These are phyloP conservation scores for Nigrograna mackinnonii DNA, from an alignment of 2,329 filamentous ascomycete genomes.

Conservation along the genomic window DNA sequence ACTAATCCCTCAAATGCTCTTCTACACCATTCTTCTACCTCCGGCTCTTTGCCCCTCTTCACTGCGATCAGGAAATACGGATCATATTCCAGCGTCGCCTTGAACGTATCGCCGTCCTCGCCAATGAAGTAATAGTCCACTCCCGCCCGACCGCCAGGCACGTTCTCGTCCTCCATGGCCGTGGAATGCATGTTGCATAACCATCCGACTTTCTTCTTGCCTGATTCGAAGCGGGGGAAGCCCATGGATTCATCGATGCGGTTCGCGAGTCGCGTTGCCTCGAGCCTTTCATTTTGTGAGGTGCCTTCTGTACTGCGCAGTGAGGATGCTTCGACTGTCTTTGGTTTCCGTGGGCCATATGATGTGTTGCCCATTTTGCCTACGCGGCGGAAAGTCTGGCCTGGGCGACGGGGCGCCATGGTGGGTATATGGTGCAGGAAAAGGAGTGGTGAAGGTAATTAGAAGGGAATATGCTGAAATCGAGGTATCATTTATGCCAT, in stretches of 20 bases:
- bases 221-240: conserved; percentile 88
- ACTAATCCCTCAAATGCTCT: conserved; percentile 80
- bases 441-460: conserved; percentile 19
- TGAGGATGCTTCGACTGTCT: conserved; percentile 78
- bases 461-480: conserved; percentile 23
- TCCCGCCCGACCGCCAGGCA: conserved; percentile 81
- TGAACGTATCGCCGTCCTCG: conserved; percentile 81
- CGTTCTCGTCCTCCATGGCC: conserved; percentile 79
- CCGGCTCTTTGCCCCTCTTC: conserved; percentile 82
- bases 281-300: conserved; percentile 89
- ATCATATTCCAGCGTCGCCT: conserved; percentile 94
- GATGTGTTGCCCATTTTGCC: conserved; percentile 45
- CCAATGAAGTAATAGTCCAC: conserved; percentile 95
- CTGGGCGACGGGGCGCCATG: conserved; percentile 50
- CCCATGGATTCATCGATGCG: conserved; percentile 94
- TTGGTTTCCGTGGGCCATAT: conserved; percentile 61
- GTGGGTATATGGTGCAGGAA: conserved; percentile 23
- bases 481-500: conserved; percentile 17
- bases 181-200: conserved; percentile 94
- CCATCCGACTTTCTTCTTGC: conserved; percentile 85
- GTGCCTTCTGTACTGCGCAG: conserved; percentile 79
- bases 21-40: conserved; percentile 93
- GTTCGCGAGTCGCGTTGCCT: conserved; percentile 80
- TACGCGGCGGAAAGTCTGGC: conserved; percentile 47
- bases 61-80: conserved; percentile 94